These are phyloP conservation scores for Neurospora sp. DNA, from an alignment of 495 filamentous ascomycete genomes.

Conservation along the genomic window DNA sequence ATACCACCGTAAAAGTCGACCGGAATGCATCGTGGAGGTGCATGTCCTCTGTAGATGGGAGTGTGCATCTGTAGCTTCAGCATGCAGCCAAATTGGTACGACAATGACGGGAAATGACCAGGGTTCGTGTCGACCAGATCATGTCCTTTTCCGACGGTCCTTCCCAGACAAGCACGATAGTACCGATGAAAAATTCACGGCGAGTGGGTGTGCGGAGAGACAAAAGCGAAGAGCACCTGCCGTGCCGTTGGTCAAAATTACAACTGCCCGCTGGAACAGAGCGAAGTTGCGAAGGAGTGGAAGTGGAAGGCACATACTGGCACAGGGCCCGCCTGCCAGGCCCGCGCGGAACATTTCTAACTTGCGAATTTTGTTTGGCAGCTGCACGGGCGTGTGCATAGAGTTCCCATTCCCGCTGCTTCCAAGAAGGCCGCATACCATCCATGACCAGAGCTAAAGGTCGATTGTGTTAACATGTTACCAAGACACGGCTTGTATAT, in stretches of 20 bases:
- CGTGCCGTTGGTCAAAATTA: neutral
- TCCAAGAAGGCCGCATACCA: neutral
- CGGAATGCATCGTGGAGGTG: neutral
- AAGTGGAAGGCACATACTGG: neutral
- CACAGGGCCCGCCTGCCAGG: neutral
- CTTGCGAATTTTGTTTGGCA: neutral
- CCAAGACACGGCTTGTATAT: neutral
- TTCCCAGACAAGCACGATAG: neutral
- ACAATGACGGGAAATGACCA: constrained; percentile 25
- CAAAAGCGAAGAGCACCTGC: neutral
- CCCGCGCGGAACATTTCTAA: neutral
- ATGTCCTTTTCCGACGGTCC: neutral
- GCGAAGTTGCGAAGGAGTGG: neutral
- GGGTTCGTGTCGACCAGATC: constrained; percentile 7
- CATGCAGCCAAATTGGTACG: constrained; percentile 11
- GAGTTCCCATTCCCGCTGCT: neutral
- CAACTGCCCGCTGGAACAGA: neutral
- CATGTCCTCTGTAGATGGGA: neutral
- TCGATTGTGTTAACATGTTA: neutral
- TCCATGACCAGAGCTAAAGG: neutral
- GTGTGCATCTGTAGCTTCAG: constrained; percentile 5
- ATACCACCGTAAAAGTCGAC: neutral
- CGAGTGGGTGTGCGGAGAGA: neutral
- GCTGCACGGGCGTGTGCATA: neutral
- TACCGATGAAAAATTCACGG: neutral